Percentiles rank a stretch among this genome's conserved stretches.
These are phyloP conservation scores for Apiospora aurea DNA, from an alignment of 2,329 filamentous ascomycete genomes.

Conservation along the genomic window DNA sequence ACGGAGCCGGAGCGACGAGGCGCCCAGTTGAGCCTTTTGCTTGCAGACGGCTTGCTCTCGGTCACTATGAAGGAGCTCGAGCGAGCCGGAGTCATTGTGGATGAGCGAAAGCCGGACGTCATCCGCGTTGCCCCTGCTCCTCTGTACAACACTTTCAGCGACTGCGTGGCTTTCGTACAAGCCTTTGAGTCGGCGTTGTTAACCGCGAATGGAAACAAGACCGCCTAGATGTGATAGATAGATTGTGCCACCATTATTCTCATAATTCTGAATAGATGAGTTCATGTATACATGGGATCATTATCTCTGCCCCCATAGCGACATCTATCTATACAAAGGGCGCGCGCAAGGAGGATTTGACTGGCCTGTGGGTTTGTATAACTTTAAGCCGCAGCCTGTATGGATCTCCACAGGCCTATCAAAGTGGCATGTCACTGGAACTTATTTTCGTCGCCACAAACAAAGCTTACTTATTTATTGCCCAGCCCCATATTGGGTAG, in stretches of 20 bases:
- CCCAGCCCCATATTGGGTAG: background rate
- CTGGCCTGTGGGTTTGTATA: background rate
- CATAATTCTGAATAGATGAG: background rate
- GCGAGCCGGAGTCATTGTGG: slow-evolving; percentile 69
- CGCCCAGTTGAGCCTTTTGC: slow-evolving; percentile 73
- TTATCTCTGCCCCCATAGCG: too few species aligned
- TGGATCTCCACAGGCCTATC: too few species aligned
- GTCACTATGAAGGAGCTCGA: slow-evolving; percentile 67
- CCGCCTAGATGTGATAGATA: background rate
- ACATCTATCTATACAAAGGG: too few species aligned
- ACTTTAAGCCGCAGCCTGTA: too few species aligned
- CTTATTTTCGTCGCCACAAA: background rate
- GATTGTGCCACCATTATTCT: background rate
- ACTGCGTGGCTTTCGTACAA: slow-evolving; percentile 65
- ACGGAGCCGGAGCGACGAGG: slow-evolving; percentile 68
- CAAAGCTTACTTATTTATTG: background rate
- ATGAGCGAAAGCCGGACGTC: slow-evolving; percentile 79
- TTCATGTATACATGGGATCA: background rate
- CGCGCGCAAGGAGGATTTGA: too few species aligned
- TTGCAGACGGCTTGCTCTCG: slow-evolving; percentile 68
- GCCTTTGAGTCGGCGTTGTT: slow-evolving; percentile 45
- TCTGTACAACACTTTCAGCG: slow-evolving; percentile 75
- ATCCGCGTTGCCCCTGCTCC: slow-evolving; percentile 77
- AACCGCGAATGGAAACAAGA: slow-evolving; percentile 24
- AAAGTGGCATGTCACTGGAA: background rate